A percentile compares a stretch with the other conserved stretches of the same genome.
Conservation (phyloP, 305 asterid species). For the Lippia alba region DNA sequence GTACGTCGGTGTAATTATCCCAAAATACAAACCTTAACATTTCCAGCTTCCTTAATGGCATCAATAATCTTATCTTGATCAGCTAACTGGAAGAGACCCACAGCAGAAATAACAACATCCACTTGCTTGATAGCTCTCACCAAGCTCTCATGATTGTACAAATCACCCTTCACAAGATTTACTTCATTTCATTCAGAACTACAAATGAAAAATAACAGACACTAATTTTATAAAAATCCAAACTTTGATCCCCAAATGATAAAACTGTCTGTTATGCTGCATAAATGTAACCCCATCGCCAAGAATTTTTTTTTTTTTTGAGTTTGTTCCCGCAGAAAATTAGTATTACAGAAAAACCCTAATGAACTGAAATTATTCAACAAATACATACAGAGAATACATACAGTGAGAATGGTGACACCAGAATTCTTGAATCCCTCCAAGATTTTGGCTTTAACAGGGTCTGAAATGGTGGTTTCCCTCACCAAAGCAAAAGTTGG, state of each 20-base stretch:
- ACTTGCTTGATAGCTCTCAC: slow-evolving; percentile 82
- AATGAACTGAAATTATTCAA: too few relatives aligned
- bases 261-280: too few relatives aligned
- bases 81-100: slow-evolving; percentile 53
- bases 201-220: too few relatives aligned
- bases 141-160: slow-evolving; percentile 74
- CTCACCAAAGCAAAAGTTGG: slow-evolving; percentile 66
- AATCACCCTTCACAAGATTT: slow-evolving; percentile 60
- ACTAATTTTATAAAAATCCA: too few relatives aligned
- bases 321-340: too few relatives aligned
- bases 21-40: slow-evolving; percentile 13
- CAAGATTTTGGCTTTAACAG: slow-evolving; percentile 58
- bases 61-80: slow-evolving; percentile 72
- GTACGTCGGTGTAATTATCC: too few relatives aligned
- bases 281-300: too few relatives aligned
- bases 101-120: slow-evolving; percentile 80
- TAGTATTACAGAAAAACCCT: too few relatives aligned
- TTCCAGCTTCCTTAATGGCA: slow-evolving; percentile 84
- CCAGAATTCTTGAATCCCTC: slow-evolving; percentile 64
- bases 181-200: slow-evolving; percentile 5
- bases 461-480: slow-evolving; percentile 58
- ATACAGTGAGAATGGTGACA: slow-evolving; percentile 61
- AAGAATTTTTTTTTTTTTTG: too few relatives aligned
- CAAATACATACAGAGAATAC: slow-evolving; percentile 7
- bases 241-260: too few relatives aligned